Base-by-base conservation (phyloP, 495 filamentous ascomycete species). In the Sporormia fimetaria region DNA sequence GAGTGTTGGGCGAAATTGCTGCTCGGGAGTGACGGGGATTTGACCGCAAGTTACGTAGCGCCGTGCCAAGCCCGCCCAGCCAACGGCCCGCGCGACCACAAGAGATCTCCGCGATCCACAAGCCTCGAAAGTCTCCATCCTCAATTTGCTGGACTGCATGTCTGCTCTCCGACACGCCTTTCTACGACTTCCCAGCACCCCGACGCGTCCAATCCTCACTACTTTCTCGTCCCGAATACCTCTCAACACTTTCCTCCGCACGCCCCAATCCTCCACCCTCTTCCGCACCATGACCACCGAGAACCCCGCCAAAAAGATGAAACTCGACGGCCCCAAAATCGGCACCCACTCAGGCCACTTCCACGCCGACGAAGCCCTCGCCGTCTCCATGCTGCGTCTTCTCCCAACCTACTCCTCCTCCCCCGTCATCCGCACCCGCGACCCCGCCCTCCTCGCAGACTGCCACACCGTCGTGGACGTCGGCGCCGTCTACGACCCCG, bases 361-460 rank as follows among this genome's bases (percentile, higher is more conserved):
- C 72, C 90, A 98, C 67, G 92, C 90, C 62, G 90, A 98, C 60
- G 90, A 98, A 67, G 90, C 90, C 44, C 77, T 98, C n/a, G 90
- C 90, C 37, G 87, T 96, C 43, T 83, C 90, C 68, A 83, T 98
- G 67, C 82, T 98, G 51, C 86, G 85, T 34, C 75, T 83, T 16
- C 74, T 96, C 27, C 92, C 90, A 20, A 66, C 75, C 16, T 98
- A 95, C 69, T 55, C 70, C 28, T 58, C 67, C 47, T 80, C 82
- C 8, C 57, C 69, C n/a, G 80, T 98, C 2, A 62, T 93, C 21
- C 84, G 90, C 37, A 90, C 86, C 23, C 81, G 90, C 40, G 86
- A 96, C 61, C 80, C 85, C 4, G 69, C 72, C 9, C 59, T 78
- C 9, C 81, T 98, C 20, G 68, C 74, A 15, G 74, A 71, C 40